These are phyloP conservation scores for Teratosphaeria gauchensis DNA, from an alignment of 2,329 filamentous ascomycete species.

Conservation along the genomic window DNA sequence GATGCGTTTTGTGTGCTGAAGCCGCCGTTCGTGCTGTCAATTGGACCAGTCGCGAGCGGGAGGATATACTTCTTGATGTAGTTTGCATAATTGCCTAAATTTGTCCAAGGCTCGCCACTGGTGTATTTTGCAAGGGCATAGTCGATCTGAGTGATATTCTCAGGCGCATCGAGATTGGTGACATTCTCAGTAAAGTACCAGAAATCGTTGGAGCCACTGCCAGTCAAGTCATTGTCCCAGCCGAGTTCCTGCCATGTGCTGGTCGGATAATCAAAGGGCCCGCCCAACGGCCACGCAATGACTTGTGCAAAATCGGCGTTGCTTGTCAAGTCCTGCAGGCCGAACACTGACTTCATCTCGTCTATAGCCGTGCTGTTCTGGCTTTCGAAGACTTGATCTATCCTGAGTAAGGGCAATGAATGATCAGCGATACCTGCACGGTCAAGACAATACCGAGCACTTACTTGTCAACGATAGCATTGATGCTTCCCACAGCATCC, in stretches of 20 bases:
- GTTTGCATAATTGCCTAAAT: conserved; percentile 43
- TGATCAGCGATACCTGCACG: background rate
- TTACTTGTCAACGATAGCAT: conserved; percentile 45
- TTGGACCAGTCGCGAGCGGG: conserved; percentile 32
- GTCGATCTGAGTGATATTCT: conserved; percentile 37
- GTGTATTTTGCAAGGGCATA: conserved; percentile 40
- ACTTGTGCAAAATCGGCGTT: conserved; percentile 45
- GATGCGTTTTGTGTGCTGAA: conserved; percentile 37
- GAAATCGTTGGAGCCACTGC: conserved; percentile 34
- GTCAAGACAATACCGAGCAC: background rate
- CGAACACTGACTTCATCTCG: conserved; percentile 45
- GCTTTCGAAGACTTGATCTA: conserved; percentile 39
- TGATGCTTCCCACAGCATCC: conserved; percentile 50
- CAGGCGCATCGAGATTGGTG: conserved; percentile 37
- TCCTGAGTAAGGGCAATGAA: conserved; percentile 11
- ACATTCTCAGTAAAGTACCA: conserved; percentile 45
- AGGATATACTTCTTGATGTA: conserved; percentile 41
- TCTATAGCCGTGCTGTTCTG: conserved; percentile 33
- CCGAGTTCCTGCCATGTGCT: conserved; percentile 47
- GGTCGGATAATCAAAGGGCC: conserved; percentile 34
- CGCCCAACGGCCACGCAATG: conserved; percentile 30
- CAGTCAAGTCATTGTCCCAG: conserved; percentile 34
- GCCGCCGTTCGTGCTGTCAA: conserved; percentile 34
- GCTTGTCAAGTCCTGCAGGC: conserved; percentile 39
- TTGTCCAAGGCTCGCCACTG: conserved; percentile 40